phyloP scores from a whole-genome alignment of 169 alveolate genomes.

The Plasmodium inui region DNA sequence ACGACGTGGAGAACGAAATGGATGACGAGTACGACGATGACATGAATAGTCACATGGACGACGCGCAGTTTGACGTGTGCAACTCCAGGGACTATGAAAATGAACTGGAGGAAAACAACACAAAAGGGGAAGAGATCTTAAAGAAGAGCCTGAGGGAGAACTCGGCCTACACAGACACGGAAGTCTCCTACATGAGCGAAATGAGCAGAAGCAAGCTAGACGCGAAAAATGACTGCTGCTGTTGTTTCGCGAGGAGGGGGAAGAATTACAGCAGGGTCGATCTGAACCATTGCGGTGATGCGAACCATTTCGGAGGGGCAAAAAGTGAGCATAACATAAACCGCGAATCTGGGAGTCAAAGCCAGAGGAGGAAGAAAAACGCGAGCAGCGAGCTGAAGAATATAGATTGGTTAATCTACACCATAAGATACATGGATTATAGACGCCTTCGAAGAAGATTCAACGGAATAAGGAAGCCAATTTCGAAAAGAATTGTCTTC shows the following conservation, averaged over 20 bases:
- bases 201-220: constrained; percentile 7
- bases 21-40: constrained; percentile 2
- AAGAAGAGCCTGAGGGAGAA: background rate
- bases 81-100: background rate
- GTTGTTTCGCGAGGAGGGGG: constrained; percentile 14
- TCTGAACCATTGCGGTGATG: background rate
- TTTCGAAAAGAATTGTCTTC: constrained; percentile 83
- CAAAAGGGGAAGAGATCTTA: background rate
- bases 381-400: constrained; percentile 48
- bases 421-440: constrained; percentile 86
- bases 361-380: constrained; percentile 10
- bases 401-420: constrained; percentile 74
- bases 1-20: constrained; percentile 1
- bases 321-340: background rate
- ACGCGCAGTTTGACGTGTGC: background rate
- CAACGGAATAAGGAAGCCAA: constrained; percentile 86
- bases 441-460: constrained; percentile 86
- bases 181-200: constrained; percentile 23
- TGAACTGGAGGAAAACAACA: background rate
- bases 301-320: background rate
- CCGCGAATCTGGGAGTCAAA: background rate
- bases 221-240: constrained; percentile 13
- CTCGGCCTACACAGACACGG: constrained; percentile 12
- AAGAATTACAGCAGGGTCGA: background rate
- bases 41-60: background rate